phyloP scores from a whole-genome alignment of 2,329 filamentous ascomycete species.

The Fusarium guadeloupense region DNA sequence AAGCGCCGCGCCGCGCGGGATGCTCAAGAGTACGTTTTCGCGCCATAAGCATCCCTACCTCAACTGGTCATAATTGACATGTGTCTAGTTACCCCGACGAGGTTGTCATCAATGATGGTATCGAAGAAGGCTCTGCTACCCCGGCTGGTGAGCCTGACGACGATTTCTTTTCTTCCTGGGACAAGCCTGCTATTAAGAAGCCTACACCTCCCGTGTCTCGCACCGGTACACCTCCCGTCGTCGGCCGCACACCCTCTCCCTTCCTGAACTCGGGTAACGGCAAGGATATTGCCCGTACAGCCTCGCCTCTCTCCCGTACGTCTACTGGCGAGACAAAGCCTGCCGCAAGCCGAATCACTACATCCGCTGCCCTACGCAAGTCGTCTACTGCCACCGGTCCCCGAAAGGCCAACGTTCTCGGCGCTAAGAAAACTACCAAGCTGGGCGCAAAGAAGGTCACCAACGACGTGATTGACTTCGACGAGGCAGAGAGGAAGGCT shows the following conservation, averaged over 20 bases:
- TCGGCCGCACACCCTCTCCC: constrained; percentile 86
- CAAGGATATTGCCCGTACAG: constrained; percentile 77
- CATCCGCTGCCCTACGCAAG: constrained; percentile 86
- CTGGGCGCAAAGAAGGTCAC: constrained; percentile 92
- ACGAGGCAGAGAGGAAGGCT: constrained; percentile 95
- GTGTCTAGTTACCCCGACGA: constrained; percentile 77
- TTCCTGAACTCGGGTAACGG: constrained; percentile 83
- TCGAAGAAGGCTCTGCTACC: constrained; percentile 74
- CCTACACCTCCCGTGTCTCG: constrained; percentile 93
- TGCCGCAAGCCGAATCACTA: constrained; percentile 75
- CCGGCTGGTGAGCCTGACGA: constrained; percentile 88
- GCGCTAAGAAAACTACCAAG: constrained; percentile 83
- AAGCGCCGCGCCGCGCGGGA: constrained; percentile 86
- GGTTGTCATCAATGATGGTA: constrained; percentile 82
- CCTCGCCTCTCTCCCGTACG: constrained; percentile 80
- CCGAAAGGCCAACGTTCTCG: constrained; percentile 86
- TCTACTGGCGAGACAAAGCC: constrained; percentile 64
- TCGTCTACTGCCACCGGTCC: constrained; percentile 68
- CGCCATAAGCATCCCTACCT: neutral
- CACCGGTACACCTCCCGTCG: constrained; percentile 83
- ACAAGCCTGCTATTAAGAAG: constrained; percentile 96
- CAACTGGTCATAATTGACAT: constrained; percentile 38
- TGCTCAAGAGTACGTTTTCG: constrained; percentile 76
- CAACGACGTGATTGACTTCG: constrained; percentile 87
- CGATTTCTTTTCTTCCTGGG: constrained; percentile 99